Conservation (phyloP, 129 eudicot genomes). For the Rutidosis leptorrhynchoides region DNA sequence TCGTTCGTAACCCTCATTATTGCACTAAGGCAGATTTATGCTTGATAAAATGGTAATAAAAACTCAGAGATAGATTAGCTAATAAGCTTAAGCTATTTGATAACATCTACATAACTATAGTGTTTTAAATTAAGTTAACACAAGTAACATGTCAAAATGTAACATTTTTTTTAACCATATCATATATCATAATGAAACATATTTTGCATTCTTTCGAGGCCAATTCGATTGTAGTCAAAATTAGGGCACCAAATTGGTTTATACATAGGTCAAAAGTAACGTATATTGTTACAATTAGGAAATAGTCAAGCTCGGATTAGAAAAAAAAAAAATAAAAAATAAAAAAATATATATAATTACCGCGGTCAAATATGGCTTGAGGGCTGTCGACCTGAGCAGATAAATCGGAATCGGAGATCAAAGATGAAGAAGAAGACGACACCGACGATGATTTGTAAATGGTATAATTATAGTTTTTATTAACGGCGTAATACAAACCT, state of each 20-base stretch:
- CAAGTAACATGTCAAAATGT: too few species aligned
- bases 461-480: slow-evolving; percentile 47
- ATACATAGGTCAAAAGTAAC: background rate
- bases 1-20: too few species aligned
- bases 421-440: slow-evolving; percentile 24
- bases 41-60: too few species aligned
- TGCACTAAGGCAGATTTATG: too few species aligned
- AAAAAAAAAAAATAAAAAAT: too few species aligned
- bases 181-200: background rate
- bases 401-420: slow-evolving; percentile 39
- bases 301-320: too few species aligned
- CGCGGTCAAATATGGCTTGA: slow-evolving; percentile 39
- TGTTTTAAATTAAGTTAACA: background rate
- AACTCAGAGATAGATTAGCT: background rate
- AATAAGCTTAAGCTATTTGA: background rate
- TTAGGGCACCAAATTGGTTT: background rate
- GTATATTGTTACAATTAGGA: too few species aligned
- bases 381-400: slow-evolving; percentile 48
- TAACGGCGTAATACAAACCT: slow-evolving; percentile 67
- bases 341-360: slow-evolving; percentile 27
- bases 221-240: background rate
- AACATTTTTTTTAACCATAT: too few species aligned
- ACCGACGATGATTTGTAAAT: slow-evolving; percentile 39
- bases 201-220: background rate
- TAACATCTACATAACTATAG: too few species aligned